Conservation (phyloP, 768 basidiomycete genomes). For the Chalciporus pseudorubinellus region DNA sequence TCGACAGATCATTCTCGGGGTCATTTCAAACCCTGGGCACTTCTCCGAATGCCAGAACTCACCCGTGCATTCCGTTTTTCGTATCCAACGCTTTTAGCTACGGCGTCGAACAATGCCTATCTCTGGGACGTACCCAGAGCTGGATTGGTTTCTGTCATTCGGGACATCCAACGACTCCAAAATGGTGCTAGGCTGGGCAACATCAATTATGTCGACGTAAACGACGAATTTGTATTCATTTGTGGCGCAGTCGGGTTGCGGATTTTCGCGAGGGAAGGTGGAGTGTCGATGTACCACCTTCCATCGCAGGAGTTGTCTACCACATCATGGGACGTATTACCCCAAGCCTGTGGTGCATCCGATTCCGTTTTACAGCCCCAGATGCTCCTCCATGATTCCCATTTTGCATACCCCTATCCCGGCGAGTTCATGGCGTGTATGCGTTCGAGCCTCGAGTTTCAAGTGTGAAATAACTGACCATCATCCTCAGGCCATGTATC, state of each 20-base stretch:
- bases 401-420: not conserved
- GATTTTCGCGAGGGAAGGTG: slow-evolving; percentile 51
- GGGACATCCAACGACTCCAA: slow-evolving; percentile 17
- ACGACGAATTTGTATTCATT: slow-evolving; percentile 55
- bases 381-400: slow-evolving; percentile 12
- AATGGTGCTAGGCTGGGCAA: slow-evolving; percentile 29
- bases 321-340: slow-evolving; percentile 35
- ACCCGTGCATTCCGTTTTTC: slow-evolving; percentile 61
- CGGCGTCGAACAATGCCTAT: slow-evolving; percentile 43
- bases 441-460: not conserved
- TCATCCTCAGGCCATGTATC: slow-evolving; percentile 42
- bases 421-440: slow-evolving; percentile 30
- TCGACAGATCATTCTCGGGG: slow-evolving; percentile 34
- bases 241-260: slow-evolving; percentile 49
- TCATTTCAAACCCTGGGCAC: slow-evolving; percentile 62
- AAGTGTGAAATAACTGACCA: not conserved
- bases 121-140: slow-evolving; percentile 63
- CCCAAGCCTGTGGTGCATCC: slow-evolving; percentile 4
- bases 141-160: slow-evolving; percentile 41
- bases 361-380: slow-evolving; percentile 22
- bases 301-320: slow-evolving; percentile 35
- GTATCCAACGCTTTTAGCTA: slow-evolving; percentile 62
- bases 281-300: slow-evolving; percentile 43
- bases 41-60: slow-evolving; percentile 46
- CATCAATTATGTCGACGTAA: slow-evolving; percentile 67